Conservation (phyloP, 2,329 filamentous ascomycete genomes). For the Aspergillus pseudoglaucus region DNA sequence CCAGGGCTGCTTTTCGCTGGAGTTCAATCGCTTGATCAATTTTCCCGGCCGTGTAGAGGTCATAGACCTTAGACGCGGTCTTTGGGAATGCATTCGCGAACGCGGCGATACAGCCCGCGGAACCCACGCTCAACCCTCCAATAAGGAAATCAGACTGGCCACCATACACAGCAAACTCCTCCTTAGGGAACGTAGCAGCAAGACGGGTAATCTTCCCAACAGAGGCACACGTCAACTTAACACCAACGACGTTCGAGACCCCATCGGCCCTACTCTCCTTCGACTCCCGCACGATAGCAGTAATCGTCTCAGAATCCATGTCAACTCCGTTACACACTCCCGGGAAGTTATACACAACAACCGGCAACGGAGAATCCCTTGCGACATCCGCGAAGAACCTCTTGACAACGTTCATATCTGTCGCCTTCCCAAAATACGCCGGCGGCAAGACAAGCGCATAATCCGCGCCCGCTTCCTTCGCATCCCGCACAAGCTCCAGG, state of each 20-base stretch:
- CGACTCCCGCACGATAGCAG: slow-evolving; percentile 45
- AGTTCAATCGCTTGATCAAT: slow-evolving; percentile 52
- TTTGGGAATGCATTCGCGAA: slow-evolving; percentile 54
- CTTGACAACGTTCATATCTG: slow-evolving; percentile 51
- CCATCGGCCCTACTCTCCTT: slow-evolving; percentile 6
- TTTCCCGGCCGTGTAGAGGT: slow-evolving; percentile 53
- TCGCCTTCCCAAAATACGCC: slow-evolving; percentile 60
- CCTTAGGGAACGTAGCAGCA: slow-evolving; percentile 44
- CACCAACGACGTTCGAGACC: slow-evolving; percentile 50
- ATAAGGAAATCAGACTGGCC: slow-evolving; percentile 67
- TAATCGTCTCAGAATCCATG: slow-evolving; percentile 58
- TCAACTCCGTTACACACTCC: slow-evolving; percentile 63
- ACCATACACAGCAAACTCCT: slow-evolving; percentile 59
- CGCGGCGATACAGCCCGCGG: slow-evolving; percentile 50
- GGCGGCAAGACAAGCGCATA: slow-evolving; percentile 57
- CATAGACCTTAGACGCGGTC: slow-evolving; percentile 53
- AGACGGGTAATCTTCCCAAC: slow-evolving; percentile 57
- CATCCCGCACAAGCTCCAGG: slow-evolving; percentile 54
- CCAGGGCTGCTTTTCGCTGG: slow-evolving; percentile 56
- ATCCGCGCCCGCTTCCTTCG: slow-evolving; percentile 54
- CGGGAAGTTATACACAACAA: slow-evolving; percentile 65
- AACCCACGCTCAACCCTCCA: slow-evolving; percentile 47
- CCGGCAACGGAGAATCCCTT: slow-evolving; percentile 46
- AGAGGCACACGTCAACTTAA: slow-evolving; percentile 58
- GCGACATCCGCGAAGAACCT: slow-evolving; percentile 56